A percentile compares a stretch with the other conserved stretches of the same genome.
phyloP scores from a whole-genome alignment of 305 asterid genomes.

The Rubia tinctorum region DNA sequence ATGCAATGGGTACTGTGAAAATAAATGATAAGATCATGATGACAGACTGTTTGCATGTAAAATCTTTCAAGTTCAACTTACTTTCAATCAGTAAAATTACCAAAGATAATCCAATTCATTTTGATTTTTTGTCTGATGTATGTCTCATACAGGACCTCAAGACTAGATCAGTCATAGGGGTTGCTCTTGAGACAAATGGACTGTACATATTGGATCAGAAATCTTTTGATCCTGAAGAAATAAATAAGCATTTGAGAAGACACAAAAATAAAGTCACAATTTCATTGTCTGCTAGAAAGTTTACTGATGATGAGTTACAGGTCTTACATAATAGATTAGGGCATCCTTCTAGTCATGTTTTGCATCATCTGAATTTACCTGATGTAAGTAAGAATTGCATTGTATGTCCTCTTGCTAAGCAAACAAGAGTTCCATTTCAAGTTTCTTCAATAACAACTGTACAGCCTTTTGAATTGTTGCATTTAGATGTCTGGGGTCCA shows the following conservation, averaged over 20 bases:
- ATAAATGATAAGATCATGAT: not conserved
- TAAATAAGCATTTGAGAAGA: no score
- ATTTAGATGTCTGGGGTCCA: not conserved
- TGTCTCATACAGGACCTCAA: not conserved
- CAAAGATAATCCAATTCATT: not conserved
- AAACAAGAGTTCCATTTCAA: not conserved
- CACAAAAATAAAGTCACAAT: not conserved
- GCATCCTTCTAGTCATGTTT: no score
- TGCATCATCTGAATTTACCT: no score
- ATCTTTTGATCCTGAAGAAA: not conserved
- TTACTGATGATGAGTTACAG: no score
- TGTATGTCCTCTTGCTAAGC: not conserved
- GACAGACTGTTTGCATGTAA: not conserved
- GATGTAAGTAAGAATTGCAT: not conserved
- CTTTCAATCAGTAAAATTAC: not conserved
- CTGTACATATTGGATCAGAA: not conserved
- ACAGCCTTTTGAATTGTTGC: not conserved
- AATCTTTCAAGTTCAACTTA: not conserved
- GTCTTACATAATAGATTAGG: no score
- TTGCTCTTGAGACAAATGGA: no score
- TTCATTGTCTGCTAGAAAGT: no score
- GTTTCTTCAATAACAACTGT: not conserved
- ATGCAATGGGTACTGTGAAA: not conserved
- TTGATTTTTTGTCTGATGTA: not conserved
- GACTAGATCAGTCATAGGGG: not conserved